phyloP scores from a whole-genome alignment of 768 basidiomycete species.

The Lyophyllum decastes region DNA sequence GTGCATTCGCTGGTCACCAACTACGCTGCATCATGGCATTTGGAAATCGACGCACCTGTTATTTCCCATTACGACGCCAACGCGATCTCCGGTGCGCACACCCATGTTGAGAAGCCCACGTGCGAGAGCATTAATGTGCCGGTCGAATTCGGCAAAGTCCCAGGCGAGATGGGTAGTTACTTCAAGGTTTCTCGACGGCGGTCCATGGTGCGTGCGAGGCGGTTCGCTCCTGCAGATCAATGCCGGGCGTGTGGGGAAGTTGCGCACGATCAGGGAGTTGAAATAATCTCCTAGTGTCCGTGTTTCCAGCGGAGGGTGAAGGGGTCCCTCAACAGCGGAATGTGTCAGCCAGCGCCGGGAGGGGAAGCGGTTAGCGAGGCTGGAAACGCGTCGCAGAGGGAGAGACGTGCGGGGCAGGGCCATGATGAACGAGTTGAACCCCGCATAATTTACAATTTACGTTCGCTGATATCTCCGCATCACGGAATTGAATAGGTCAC shows the following conservation, averaged over 20 bases:
- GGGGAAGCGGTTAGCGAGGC: background rate
- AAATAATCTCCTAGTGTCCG: conserved; percentile 69
- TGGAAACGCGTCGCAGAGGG: background rate
- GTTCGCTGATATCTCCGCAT: background rate
- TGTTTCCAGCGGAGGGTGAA: conserved; percentile 52
- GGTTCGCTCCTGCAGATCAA: conserved; percentile 65
- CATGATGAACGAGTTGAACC: background rate
- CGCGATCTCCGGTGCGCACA: conserved; percentile 72
- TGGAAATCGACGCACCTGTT: conserved; percentile 56
- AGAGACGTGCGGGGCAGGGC: background rate
- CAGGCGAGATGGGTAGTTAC: conserved; percentile 60
- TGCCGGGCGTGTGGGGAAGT: conserved; percentile 53
- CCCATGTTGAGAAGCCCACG: conserved; percentile 71
- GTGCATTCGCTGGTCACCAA: background rate
- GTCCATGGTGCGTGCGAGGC: conserved; percentile 62
- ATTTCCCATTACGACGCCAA: conserved; percentile 85
- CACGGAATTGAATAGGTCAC: background rate
- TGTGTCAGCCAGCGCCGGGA: conserved; percentile 34
- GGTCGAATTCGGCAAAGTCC: conserved; percentile 72
- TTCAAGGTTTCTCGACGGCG: conserved; percentile 50
- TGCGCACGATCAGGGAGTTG: conserved; percentile 50
- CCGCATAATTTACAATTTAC: background rate
- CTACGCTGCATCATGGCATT: background rate
- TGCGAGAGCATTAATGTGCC: conserved; percentile 66
- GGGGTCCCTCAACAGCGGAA: conserved; percentile 60